Percentiles rank a stretch among this genome's conserved stretches.
These are phyloP conservation scores for Sordariomycetes sp. DNA, from an alignment of 2,329 filamentous ascomycete genomes.

Conservation along the genomic window DNA sequence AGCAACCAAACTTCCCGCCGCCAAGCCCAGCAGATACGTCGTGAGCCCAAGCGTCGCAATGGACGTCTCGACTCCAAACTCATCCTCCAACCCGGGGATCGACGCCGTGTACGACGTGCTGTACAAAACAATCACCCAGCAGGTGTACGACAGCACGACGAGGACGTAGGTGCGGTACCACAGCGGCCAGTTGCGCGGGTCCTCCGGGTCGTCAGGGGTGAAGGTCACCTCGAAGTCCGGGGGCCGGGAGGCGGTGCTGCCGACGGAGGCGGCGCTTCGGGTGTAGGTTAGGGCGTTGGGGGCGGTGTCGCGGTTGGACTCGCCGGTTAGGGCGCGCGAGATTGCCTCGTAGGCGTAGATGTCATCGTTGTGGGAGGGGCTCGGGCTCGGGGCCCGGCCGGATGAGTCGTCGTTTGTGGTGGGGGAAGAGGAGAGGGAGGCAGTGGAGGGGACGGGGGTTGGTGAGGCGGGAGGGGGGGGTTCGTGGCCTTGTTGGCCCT, in stretches of 20 bases:
- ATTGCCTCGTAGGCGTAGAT: slow-evolving; percentile 15
- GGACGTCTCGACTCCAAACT: slow-evolving; percentile 47
- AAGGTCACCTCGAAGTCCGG: slow-evolving; percentile 65
- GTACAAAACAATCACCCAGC: slow-evolving; percentile 50
- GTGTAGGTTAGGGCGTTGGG: slow-evolving; percentile 31
- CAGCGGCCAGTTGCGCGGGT: slow-evolving; percentile 56
- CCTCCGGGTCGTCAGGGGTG: slow-evolving; percentile 44
- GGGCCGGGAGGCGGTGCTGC: slow-evolving; percentile 26
- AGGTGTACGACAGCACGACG: slow-evolving; percentile 29
- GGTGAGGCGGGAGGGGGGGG: background rate
- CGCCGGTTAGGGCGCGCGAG: slow-evolving; percentile 19
- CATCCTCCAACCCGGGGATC: slow-evolving; percentile 52
- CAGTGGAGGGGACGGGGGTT: background rate
- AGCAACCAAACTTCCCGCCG: slow-evolving; percentile 55
- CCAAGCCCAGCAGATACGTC: slow-evolving; percentile 64
- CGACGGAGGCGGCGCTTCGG: slow-evolving; percentile 25
- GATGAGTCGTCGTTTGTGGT: background rate
- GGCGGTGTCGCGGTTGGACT: slow-evolving; percentile 21
- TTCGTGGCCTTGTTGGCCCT: background rate
- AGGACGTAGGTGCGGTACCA: slow-evolving; percentile 28
- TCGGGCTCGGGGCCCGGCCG: background rate
- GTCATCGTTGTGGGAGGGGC: background rate
- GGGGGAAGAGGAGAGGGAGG: background rate
- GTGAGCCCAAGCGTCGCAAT: slow-evolving; percentile 66
- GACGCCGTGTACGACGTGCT: slow-evolving; percentile 69